Evolutionary conservation across 768 basidiomycete genomes (phyloP), one percentile per base, ranked within the genome.

Genomic region (Collybia nuda): DNA sequence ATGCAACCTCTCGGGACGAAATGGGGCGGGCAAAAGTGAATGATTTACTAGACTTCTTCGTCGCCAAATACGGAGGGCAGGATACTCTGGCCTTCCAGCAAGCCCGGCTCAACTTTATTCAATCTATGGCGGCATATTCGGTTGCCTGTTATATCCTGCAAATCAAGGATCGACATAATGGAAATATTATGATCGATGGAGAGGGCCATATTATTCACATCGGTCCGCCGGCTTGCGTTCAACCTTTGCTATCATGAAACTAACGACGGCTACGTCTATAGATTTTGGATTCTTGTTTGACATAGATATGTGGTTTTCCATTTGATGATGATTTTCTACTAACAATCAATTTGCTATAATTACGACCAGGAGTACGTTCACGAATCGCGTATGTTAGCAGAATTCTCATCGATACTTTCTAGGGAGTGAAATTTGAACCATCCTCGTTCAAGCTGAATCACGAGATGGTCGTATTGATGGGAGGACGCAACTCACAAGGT

Each of bases 1-100:
- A 98, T 64, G 85, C 97, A 0, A 99, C 97, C 0, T 98, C 97
- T 0, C 83, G 97, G 48, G 97, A 99, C 65, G 97, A 99, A 73
- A 98, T 99, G 97, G 97, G 97, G 26, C 84, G 97, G 28, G 92
- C 93, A 26, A 98, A 98, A 72, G 90, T 98, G 64, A 98, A 98
- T 58, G 95, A 99, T 64, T 78, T 99, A 17, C 79, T 90, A 28
- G 88, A 88, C 57, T 99, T 98, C 74, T 99, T 98, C 69, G 77
- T 92, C 21, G 83, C 91, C 28, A 95, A 89, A 66, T 97, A 97
- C 61, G 97, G 96, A 18, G 86, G 89, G 42, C 82, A 88, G 63
- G 93, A 98, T 58, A 91, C 92, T 0, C 69, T 91, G 38, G 76
- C 88, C 42, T 99, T 98, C 75, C 95, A 98, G 65, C 80, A 82